Percentiles rank a stretch among this genome's conserved stretches.
These are phyloP conservation scores for Colletotrichum lentis DNA, from an alignment of 2,329 filamentous ascomycete genomes.

Conservation along the genomic window DNA sequence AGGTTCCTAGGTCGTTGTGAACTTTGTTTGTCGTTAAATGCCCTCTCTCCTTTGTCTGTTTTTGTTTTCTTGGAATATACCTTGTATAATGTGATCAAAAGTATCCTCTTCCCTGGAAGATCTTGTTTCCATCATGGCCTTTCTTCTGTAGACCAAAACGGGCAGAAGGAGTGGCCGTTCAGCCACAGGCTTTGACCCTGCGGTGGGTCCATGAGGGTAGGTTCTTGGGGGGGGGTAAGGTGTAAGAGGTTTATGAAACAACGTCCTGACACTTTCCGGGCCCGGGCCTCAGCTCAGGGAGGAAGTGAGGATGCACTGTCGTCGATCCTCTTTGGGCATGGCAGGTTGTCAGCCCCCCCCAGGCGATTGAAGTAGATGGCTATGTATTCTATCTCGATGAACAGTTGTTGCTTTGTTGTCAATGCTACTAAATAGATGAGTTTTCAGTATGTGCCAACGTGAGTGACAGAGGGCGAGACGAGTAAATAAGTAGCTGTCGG, in stretches of 20 bases:
- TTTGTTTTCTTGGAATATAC: no score
- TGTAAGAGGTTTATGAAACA: constrained; percentile 39
- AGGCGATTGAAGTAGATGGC: not conserved
- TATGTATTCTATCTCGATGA: not conserved
- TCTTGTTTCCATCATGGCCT: not conserved
- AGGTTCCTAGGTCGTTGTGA: no score
- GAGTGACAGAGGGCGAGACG: no score
- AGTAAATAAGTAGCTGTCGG: not conserved
- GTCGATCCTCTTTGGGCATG: not conserved
- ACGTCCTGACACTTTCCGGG: constrained; percentile 37
- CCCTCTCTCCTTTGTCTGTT: not conserved
- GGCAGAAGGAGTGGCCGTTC: not conserved
- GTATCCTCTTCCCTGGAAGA: not conserved
- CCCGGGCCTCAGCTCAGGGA: constrained; percentile 18
- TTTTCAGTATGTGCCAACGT: no score
- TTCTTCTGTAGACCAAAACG: not conserved
- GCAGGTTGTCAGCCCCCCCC: not conserved
- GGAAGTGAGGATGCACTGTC: constrained; percentile 25
- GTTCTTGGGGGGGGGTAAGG: constrained; percentile 10
- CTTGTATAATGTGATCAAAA: not conserved
- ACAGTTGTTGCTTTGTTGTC: not conserved
- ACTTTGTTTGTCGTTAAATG: not conserved
- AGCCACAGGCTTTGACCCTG: constrained; percentile 7
- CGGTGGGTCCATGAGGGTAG: not conserved
- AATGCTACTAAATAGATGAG: no score